These are phyloP conservation scores for Trypanosoma cruzi DNA, from an alignment of 208 protist genomes.

Conservation along the genomic window DNA sequence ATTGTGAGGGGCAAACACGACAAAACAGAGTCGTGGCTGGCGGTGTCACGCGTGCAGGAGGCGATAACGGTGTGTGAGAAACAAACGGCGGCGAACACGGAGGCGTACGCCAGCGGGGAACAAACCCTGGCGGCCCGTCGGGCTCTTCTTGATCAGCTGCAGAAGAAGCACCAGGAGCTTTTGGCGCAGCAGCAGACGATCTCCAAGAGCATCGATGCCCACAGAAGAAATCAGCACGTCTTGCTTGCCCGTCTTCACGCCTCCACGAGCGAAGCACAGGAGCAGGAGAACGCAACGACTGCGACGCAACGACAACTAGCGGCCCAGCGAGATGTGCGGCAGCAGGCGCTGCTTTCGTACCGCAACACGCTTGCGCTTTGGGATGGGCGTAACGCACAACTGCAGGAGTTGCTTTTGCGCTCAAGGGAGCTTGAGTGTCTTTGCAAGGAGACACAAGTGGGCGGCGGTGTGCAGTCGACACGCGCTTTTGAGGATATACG, in stretches of 20 bases:
- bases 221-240: not conserved
- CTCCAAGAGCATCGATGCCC: not conserved
- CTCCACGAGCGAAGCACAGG: slow-evolving; percentile 21
- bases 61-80: slow-evolving; percentile 36
- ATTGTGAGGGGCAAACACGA: slow-evolving; percentile 44
- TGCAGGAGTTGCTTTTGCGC: slow-evolving; percentile 32
- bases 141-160: slow-evolving; percentile 6
- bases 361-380: slow-evolving; percentile 26
- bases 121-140: not conserved
- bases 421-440: slow-evolving; percentile 24
- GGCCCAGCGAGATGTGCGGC: slow-evolving; percentile 11
- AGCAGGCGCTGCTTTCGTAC: not conserved
- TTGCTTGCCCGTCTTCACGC: slow-evolving; percentile 3
- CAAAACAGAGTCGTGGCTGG: slow-evolving; percentile 41
- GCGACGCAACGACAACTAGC: slow-evolving; percentile 28
- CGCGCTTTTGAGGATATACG: slow-evolving; percentile 30
- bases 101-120: slow-evolving; percentile 13
- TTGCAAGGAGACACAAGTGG: not conserved
- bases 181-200: not conserved
- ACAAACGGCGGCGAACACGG: slow-evolving; percentile 40
- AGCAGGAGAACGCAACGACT: slow-evolving; percentile 26
- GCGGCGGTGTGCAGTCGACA: slow-evolving; percentile 20
- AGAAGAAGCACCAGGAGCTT: slow-evolving; percentile 20
- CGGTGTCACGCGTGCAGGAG: slow-evolving; percentile 43
- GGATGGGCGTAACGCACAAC: slow-evolving; percentile 23